Conservation (phyloP, 202 grass and related monocot genomes). For the Saccharum hybrid region DNA sequence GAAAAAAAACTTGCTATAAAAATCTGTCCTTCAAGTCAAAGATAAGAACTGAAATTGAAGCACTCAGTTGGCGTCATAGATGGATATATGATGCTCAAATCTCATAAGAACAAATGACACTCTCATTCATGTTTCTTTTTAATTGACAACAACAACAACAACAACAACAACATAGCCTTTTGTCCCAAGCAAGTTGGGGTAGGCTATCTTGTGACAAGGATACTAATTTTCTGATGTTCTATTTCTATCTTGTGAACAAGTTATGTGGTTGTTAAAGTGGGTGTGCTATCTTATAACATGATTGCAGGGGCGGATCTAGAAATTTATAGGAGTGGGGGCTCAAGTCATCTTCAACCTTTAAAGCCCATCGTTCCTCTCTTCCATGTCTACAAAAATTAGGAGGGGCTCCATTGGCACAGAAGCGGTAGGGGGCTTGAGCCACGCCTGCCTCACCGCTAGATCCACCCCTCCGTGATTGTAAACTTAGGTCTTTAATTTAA, state of each 20-base stretch:
- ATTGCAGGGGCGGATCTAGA: neutral
- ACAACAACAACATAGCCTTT: no score
- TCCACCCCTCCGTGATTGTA: neutral
- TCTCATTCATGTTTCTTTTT: neutral
- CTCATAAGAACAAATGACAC: constrained; percentile 4
- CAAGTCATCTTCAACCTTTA: no score
- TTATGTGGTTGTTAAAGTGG: neutral
- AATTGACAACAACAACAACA: no score
- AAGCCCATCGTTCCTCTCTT: no score
- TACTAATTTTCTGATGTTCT: neutral
- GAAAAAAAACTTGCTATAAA: neutral
- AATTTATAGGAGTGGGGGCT: no score
- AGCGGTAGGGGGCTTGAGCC: no score
- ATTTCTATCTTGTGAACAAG: neutral
- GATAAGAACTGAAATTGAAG: constrained; percentile 20
- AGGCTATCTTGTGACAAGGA: neutral
- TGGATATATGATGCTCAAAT: constrained; percentile 13
- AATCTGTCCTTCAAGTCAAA: neutral
- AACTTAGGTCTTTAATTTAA: constrained; percentile 7
- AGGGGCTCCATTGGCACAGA: no score
- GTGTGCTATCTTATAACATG: neutral
- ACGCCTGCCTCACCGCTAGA: no score
- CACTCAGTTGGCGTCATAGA: constrained; percentile 5
- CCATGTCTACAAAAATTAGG: no score
- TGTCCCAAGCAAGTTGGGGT: no score